Conservation (phyloP, 495 filamentous ascomycete species). For the Penicillium alfredii region DNA sequence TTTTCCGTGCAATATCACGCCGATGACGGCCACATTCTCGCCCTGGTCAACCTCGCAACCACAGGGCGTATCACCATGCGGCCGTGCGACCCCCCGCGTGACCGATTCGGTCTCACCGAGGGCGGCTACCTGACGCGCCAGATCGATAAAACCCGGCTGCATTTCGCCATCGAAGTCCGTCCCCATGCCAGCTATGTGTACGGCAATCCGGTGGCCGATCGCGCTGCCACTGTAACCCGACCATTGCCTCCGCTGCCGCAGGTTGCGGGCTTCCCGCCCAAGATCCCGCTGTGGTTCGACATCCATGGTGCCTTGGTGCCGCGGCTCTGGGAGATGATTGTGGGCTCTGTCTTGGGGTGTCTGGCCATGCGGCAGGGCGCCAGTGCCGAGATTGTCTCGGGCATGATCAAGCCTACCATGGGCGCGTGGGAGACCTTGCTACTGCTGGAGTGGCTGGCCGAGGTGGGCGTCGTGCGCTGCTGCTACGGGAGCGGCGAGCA, state of each 20-base stretch:
- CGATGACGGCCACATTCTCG: slow-evolving; percentile 63
- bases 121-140: slow-evolving; percentile 65
- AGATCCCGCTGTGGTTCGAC: slow-evolving; percentile 73
- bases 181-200: slow-evolving; percentile 53
- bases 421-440: slow-evolving; percentile 62
- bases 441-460: slow-evolving; percentile 58
- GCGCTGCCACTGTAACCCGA: slow-evolving; percentile 14
- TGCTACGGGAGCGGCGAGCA: slow-evolving; percentile 24
- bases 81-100: slow-evolving; percentile 52
- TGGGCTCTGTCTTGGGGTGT: slow-evolving; percentile 52
- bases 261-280: slow-evolving; percentile 20
- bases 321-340: slow-evolving; percentile 58
- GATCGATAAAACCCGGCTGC: slow-evolving; percentile 58
- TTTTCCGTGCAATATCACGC: slow-evolving; percentile 29
- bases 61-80: slow-evolving; percentile 50
- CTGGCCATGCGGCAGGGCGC: slow-evolving; percentile 57
- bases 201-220: slow-evolving; percentile 47
- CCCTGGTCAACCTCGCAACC: slow-evolving; percentile 61
- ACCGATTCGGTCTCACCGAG: slow-evolving; percentile 66
- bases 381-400: slow-evolving; percentile 43
- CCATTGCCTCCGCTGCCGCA: slow-evolving; percentile 20
- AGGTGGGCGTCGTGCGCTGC: slow-evolving; percentile 40
- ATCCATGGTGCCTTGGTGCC: slow-evolving; percentile 59
- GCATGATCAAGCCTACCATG: slow-evolving; percentile 53
- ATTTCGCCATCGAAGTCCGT: slow-evolving; percentile 56